These are phyloP conservation scores for Anacardium occidentale DNA, from an alignment of 345 rosid genomes.

Conservation along the genomic window DNA sequence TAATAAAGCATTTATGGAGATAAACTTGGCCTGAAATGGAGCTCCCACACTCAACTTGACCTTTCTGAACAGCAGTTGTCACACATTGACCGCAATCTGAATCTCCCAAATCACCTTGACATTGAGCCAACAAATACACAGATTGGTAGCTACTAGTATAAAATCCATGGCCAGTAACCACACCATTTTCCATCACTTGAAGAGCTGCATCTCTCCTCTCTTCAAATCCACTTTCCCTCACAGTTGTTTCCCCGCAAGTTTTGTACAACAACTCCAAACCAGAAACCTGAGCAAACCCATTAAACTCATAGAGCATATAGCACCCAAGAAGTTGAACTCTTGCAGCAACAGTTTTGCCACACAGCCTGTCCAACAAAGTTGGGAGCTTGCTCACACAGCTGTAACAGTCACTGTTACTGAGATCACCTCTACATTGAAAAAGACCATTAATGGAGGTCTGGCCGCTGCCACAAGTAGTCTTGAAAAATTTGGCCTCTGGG, in stretches of 20 bases:
- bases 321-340: slow-evolving; percentile 87
- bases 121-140: too few relatives aligned
- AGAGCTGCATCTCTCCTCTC: too few relatives aligned
- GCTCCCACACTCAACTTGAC: slow-evolving; percentile 93
- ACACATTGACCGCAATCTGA: too few relatives aligned
- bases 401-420: slow-evolving; percentile 67
- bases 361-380: slow-evolving; percentile 62
- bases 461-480: slow-evolving; percentile 74
- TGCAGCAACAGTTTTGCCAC: slow-evolving; percentile 73
- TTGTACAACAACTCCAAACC: slow-evolving; percentile 91
- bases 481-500: slow-evolving; percentile 73
- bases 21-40: slow-evolving; percentile 81
- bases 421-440: slow-evolving; percentile 95
- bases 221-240: slow-evolving; percentile 75
- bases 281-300: slow-evolving; percentile 80
- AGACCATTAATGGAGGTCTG: slow-evolving; percentile 79
- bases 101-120: too few relatives aligned
- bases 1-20: slow-evolving; percentile 85
- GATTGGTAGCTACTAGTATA: slow-evolving; percentile 60
- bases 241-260: slow-evolving; percentile 64
- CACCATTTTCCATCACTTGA: too few relatives aligned
- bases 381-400: too few relatives aligned
- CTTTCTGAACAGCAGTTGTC: slow-evolving; percentile 68
- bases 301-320: slow-evolving; percentile 76
- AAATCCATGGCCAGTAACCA: slow-evolving; percentile 69